phyloP scores from a whole-genome alignment of 345 rosid genomes.

The Firmiana major region DNA sequence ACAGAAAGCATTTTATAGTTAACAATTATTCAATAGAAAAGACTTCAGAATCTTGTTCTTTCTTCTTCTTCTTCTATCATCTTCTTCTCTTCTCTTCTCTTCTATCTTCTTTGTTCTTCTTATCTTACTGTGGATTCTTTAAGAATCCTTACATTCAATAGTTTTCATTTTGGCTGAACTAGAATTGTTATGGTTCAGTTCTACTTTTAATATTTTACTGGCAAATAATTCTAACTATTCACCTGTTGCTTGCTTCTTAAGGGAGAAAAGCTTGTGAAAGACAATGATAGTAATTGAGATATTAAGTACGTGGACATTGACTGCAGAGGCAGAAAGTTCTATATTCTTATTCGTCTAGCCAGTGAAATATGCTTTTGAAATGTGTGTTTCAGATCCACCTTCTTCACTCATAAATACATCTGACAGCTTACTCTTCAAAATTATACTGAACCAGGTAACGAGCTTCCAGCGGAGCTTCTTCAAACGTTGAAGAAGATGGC shows the following conservation, averaged over 20 bases:
- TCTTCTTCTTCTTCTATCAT: too few relatives aligned
- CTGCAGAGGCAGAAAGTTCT: neutral
- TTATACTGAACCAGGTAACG: slow-evolving; percentile 48
- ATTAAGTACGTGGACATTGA: neutral
- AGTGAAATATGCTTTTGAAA: neutral
- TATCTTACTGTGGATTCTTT: too few relatives aligned
- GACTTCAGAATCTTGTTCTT: too few relatives aligned
- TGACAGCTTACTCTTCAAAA: slow-evolving; percentile 13
- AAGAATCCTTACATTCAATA: too few relatives aligned
- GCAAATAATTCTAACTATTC: neutral
- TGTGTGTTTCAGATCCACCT: neutral
- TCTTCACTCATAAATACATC: slow-evolving; percentile 10
- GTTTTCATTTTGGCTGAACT: neutral
- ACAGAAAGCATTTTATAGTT: too few relatives aligned
- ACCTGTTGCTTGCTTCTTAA: neutral
- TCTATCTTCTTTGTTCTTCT: too few relatives aligned
- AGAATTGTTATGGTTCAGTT: neutral
- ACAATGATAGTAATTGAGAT: neutral
- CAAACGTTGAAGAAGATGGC: slow-evolving; percentile 78
- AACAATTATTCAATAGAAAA: too few relatives aligned
- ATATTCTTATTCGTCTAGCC: neutral
- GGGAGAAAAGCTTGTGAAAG: neutral
- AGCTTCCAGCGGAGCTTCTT: slow-evolving; percentile 84
- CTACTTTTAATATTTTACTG: neutral
- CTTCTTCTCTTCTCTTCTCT: too few relatives aligned